phyloP scores from a whole-genome alignment of 2,329 filamentous ascomycete species.

The Penicillium sp. region DNA sequence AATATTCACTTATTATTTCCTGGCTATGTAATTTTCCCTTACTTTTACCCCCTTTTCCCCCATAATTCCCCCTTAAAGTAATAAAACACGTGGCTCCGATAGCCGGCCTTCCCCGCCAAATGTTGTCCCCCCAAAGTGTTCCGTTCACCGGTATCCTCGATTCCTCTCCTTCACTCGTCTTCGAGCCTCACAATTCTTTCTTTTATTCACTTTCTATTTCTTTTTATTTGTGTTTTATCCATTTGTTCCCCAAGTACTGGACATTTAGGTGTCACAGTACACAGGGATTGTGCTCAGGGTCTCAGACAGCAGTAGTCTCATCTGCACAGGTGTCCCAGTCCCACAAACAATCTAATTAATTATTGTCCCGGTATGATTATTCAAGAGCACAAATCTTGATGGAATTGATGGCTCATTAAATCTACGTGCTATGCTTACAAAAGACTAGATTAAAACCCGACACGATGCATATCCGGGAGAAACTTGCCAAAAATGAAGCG shows the following conservation, averaged over 20 bases:
- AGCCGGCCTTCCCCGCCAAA: slow-evolving; percentile 27
- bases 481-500: slow-evolving; percentile 77
- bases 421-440: slow-evolving; percentile 2
- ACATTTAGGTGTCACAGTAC: slow-evolving; percentile 10
- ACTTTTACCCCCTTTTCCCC: not conserved
- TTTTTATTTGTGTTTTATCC: slow-evolving; percentile 4
- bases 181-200: slow-evolving; percentile 10
- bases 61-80: not conserved
- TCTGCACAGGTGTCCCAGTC: slow-evolving; percentile 11
- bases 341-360: slow-evolving; percentile 6
- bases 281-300: slow-evolving; percentile 5
- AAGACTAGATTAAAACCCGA: slow-evolving; percentile 16
- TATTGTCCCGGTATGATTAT: slow-evolving; percentile 1
- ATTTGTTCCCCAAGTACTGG: not conserved
- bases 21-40: not conserved
- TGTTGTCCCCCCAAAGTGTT: slow-evolving; percentile 8
- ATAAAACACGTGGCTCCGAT: slow-evolving; percentile 33
- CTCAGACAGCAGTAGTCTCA: slow-evolving; percentile 9
- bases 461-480: slow-evolving; percentile 93
- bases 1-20: not conserved
- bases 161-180: slow-evolving; percentile 10
- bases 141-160: slow-evolving; percentile 11
- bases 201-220: not conserved
- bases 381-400: not conserved
- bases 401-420: not conserved